Conservation (phyloP, 2,329 filamentous ascomycete genomes). For the Fusarium tjaetaba region DNA sequence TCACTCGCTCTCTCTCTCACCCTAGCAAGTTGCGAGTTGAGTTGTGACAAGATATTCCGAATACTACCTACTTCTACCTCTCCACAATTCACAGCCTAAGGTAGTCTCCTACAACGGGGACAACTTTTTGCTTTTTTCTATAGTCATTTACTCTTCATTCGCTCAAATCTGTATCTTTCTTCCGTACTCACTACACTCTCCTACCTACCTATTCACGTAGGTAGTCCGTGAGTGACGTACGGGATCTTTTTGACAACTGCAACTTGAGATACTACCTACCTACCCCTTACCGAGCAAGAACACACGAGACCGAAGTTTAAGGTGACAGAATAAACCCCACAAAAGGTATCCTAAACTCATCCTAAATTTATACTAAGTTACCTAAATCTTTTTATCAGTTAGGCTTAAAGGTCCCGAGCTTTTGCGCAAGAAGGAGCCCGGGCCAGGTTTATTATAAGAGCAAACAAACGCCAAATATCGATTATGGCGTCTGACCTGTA, state of each 20-base stretch:
- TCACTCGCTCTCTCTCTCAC: not conserved
- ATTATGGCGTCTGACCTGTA: slow-evolving; percentile 24
- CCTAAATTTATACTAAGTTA: no score
- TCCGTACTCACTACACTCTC: not conserved
- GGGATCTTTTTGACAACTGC: not conserved
- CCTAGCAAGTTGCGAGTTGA: not conserved
- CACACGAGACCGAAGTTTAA: no score
- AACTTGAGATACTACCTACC: not conserved
- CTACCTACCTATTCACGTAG: not conserved
- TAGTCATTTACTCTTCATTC: not conserved
- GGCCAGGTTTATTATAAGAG: slow-evolving; percentile 5
- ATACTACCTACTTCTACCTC: not conserved
- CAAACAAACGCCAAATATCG: slow-evolving; percentile 18
- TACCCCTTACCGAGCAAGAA: no score
- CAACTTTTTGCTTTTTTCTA: not conserved
- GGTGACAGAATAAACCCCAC: no score
- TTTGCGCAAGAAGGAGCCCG: slow-evolving; percentile 5
- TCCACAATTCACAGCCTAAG: slow-evolving; percentile 2
- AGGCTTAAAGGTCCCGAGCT: no score
- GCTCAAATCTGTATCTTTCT: not conserved
- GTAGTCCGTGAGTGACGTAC: slow-evolving; percentile 4
- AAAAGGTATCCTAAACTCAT: no score
- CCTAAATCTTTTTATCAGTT: no score
- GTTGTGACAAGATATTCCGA: not conserved
- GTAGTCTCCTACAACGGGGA: not conserved